Base-by-base conservation (phyloP, 768 basidiomycete genomes). In the Suillus tomentosus region DNA sequence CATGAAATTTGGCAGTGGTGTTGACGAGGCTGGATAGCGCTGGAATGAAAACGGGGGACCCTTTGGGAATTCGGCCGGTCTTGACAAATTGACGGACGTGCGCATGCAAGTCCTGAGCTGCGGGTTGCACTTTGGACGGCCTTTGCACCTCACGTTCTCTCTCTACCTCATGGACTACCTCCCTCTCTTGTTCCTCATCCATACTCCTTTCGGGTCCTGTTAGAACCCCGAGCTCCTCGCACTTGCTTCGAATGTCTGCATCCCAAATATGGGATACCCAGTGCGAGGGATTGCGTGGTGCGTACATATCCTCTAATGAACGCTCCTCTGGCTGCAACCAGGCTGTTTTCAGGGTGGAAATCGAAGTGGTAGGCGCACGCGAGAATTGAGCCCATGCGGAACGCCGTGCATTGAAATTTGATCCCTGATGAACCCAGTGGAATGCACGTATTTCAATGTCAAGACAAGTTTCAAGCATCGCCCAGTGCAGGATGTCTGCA, bases 181-280 rank as follows among this genome's bases (percentile, higher is more conserved):
- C 82, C 37, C 83, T 71, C 60, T 85, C 84, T 64, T 85, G 84
- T 64, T 85, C 84, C 65, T 84, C 82, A 34, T 79, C 78, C 69
- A 81, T 69, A 34, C 61, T 67, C 36, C 62, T 65, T 39, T 72
- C 69, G 0, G 65, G 68, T 1, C 63, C 43, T 4, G 61, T 60
- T 22, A 36, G 37, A 36, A 71, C 27, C 0, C 71, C 72, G 34
- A 72, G 72, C 10, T 62, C 45, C 3, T 1, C 27, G 8, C 73
- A 72, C 34, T 48, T 67, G 14, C 53, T 48, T 13, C 36, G 65
- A 40, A 73, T 69, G 3, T 62, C 63, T 19, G 64, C 48, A 13
- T 56, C 39, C 3, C 19, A 10, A 34, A 31, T 9, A 1, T 31
- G 8, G 14, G 27, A 0, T 17, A 40, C 27, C 0, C 27, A 4